Evolutionary conservation across 768 basidiomycete genomes (phyloP).

Genomic region (Leccinum arenicola): DNA sequence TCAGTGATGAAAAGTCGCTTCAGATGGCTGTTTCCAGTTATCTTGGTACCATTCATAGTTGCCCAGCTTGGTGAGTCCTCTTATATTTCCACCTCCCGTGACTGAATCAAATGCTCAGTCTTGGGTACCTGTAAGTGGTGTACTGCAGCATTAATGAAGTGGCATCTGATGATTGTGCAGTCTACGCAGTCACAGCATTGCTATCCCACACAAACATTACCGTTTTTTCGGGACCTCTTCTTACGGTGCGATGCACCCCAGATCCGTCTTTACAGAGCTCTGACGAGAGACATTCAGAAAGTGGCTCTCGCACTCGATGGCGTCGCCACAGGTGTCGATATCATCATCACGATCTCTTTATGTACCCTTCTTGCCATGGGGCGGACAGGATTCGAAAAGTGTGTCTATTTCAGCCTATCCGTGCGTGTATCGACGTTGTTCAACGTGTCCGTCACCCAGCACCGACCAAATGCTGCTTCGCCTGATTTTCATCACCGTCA

Average conservation of each 20-base stretch:
- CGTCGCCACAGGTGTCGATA: constrained; percentile 14
- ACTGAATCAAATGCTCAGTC: constrained; percentile 12
- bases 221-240: constrained; percentile 17
- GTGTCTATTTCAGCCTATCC: not conserved
- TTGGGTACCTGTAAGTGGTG: constrained; percentile 14
- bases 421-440: not conserved
- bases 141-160: not conserved
- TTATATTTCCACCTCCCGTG: not conserved
- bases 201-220: constrained; percentile 13
- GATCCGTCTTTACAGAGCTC: not conserved
- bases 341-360: constrained; percentile 20
- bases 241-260: constrained; percentile 12
- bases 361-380: constrained; percentile 23
- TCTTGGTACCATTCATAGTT: constrained; percentile 19
- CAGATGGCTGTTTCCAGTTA: constrained; percentile 16
- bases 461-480: constrained; percentile 25
- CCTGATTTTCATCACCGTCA: constrained; percentile 25
- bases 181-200: constrained; percentile 16
- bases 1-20: constrained; percentile 16
- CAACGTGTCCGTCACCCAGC: constrained; percentile 10
- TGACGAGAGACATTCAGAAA: constrained; percentile 14
- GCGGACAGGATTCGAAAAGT: constrained; percentile 25
- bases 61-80: constrained; percentile 16
- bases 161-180: constrained; percentile 11
- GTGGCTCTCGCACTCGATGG: constrained; percentile 13